Evolutionary conservation across 1,139 yeast species (phyloP), one percentile per base, ranked within the genome.

Genomic region (Sugiyamaella xylanicola): DNA sequence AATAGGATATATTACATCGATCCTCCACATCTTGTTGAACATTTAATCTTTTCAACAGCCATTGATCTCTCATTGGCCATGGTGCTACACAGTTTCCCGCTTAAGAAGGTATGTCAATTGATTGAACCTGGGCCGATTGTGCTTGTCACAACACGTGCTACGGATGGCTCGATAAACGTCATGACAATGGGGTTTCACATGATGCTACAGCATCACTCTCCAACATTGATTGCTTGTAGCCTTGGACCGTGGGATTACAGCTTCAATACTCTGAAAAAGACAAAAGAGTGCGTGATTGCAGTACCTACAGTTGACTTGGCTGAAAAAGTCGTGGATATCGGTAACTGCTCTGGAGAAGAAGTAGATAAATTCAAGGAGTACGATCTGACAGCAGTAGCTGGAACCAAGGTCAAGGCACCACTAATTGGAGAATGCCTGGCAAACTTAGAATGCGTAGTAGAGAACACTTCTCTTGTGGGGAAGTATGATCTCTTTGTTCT

Each of bases 201-300:
- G 53, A 59, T 59, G 62, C 43, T 58, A 51, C 52, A 54, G 35
- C 58, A 57, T 35, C 58, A 56, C 46, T 40, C 50, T 7, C 62
- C 62, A 3, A 58, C 61, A 8, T 43, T 55, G 21, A 37, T 59
- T 7, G 53, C 58, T 21, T 54, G 56, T 35, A 44, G 49, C 1
- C 44, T 59, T 15, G 62, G 62, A 4, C 62, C 62, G n/a, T 59
- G 62, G 62, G 56, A 56, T 39, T 43, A 56, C 35, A 53, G 56
- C 37, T 55, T 44, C 32, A 39, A 44, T 25, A 41, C 57, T n/a
- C 41, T 59, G 39, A 50, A 50, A 27, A 51, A 48, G n/a, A 54
- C 58, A 13, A 55, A 56, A 29, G 56, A 59, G 46, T 59, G 62
- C 36, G 62, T 59, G 7, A 40, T 59, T 29, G 50, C 56, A 7